Conservation (phyloP, 2,329 filamentous ascomycete species). For the Phaeophleospora eucalypticola region DNA sequence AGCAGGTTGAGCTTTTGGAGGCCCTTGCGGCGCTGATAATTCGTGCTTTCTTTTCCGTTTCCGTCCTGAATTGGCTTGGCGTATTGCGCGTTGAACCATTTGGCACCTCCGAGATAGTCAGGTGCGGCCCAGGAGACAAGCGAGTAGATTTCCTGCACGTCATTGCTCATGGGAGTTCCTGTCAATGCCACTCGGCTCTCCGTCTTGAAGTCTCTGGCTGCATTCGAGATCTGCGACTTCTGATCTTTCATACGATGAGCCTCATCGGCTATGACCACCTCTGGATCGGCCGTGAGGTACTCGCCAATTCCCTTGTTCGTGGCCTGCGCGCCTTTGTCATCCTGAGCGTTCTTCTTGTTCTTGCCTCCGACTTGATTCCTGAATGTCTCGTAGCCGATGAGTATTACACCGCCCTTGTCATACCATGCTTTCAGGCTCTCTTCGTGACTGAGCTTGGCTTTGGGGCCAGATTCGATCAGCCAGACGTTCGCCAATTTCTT, state of each 20-base stretch:
- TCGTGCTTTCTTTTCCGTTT: conserved; percentile 60
- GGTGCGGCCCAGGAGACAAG: conserved; percentile 86
- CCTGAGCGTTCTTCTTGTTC: conserved; percentile 11
- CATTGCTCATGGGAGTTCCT: conserved; percentile 81
- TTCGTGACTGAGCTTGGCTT: conserved; percentile 37
- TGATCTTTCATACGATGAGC: conserved; percentile 75
- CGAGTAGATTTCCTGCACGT: conserved; percentile 76
- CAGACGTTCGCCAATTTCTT: conserved; percentile 53
- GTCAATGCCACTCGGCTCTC: conserved; percentile 75
- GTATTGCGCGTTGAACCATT: conserved; percentile 68
- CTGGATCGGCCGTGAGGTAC: conserved; percentile 58
- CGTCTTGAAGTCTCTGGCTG: conserved; percentile 60
- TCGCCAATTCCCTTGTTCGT: conserved; percentile 56
- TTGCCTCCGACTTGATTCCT: conserved; percentile 37
- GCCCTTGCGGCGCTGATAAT: conserved; percentile 53
- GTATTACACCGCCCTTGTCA: conserved; percentile 63
- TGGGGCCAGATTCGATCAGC: conserved; percentile 47
- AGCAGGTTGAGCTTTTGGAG: conserved; percentile 66
- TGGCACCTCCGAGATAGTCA: conserved; percentile 64
- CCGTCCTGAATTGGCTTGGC: conserved; percentile 69
- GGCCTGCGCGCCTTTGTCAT: conserved; percentile 4
- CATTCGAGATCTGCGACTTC: conserved; percentile 48
- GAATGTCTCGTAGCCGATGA: conserved; percentile 72
- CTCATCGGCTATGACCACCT: conserved; percentile 78
- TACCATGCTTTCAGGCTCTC: conserved; percentile 57